Conservation (phyloP, 1,284 basidiomycete species). For the Cryptococcus sp. region DNA sequence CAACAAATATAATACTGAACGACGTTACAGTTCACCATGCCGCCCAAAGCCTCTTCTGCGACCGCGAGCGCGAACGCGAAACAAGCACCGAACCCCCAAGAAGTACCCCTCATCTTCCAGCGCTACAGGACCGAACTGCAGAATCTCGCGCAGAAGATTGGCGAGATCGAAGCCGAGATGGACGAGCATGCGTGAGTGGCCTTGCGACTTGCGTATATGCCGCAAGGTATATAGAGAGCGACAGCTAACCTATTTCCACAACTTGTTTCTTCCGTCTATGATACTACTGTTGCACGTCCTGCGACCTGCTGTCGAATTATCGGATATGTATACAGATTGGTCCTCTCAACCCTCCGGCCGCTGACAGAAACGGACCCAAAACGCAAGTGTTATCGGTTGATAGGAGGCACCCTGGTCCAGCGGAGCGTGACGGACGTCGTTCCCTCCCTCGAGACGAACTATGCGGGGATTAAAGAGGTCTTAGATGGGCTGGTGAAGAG, state of each 20-base stretch:
- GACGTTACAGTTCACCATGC: conserved; percentile 28
- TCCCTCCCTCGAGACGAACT: conserved; percentile 81
- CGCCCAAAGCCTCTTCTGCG: conserved; percentile 35
- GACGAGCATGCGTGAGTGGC: conserved; percentile 73
- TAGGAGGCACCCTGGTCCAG: conserved; percentile 95
- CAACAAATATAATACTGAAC: background rate
- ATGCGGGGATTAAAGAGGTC: conserved; percentile 81
- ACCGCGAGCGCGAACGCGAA: conserved; percentile 3
- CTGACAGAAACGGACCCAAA: conserved; percentile 73
- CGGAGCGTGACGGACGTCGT: conserved; percentile 94
- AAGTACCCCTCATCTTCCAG: conserved; percentile 48
- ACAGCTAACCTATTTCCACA: background rate
- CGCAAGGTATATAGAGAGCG: background rate
- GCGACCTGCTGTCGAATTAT: background rate
- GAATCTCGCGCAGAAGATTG: conserved; percentile 82
- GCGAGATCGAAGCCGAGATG: conserved; percentile 87
- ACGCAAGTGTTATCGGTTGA: conserved; percentile 93
- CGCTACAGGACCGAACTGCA: conserved; percentile 79
- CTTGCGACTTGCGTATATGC: background rate
- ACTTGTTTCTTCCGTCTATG: background rate
- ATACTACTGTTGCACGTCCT: background rate
- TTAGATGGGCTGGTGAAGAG: conserved; percentile 74
- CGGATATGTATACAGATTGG: conserved; percentile 63
- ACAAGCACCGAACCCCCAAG: conserved; percentile 34
- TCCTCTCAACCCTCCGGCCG: conserved; percentile 78